Evolutionary conservation across 805 yeast genomes (phyloP), one percentile per base, ranked within the genome.

Genomic region (Wickerhamomyces bisporus): DNA sequence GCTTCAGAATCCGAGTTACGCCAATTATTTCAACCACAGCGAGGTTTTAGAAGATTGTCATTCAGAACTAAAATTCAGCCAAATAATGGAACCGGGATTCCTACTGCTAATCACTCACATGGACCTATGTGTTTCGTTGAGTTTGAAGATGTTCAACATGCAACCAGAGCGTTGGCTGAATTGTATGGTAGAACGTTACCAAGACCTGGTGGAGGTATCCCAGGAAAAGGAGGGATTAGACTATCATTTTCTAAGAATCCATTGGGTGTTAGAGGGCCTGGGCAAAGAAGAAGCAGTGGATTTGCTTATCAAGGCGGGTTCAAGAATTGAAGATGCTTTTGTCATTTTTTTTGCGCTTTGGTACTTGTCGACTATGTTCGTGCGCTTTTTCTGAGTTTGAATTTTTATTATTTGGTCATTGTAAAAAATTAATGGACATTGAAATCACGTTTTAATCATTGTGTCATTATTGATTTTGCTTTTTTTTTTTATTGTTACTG

Each of bases 91-190:
- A 35, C 30, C 8, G 25, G 49, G 2, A 23, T 37, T 10, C 19
- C 50, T 12, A 43, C 53, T 11, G 56, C 35, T 15, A 45, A 59
- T 34, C 68, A 70, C 30, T 74, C 76, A 48, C 94, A 84, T 64
- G 98, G 98, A 5, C 98, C 98, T 39, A 93, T 93, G 98, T 93
- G 98, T 62, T 93, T 93, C 70, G 98, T 93, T 38, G 98, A 93
- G 67, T 93, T 93, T 66, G 98, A 93, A 52, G 97, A 91, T 60
- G 95, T 93, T 36, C 81, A 84, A 3, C 83, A 77, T 62, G 98
- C 98, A 1, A 87, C 98, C 2, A 73, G 86, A 52, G 97, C 98
- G 0, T 69, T 93, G 42, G 95, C 95, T 24, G 96, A 89, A 62
- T 68, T 93, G 34, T 93, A 93, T 57, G 98, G 98, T 13, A 73